These are phyloP conservation scores for Zymoseptoria pseudotritici DNA, from an alignment of 2,329 filamentous ascomycete genomes.

Conservation along the genomic window DNA sequence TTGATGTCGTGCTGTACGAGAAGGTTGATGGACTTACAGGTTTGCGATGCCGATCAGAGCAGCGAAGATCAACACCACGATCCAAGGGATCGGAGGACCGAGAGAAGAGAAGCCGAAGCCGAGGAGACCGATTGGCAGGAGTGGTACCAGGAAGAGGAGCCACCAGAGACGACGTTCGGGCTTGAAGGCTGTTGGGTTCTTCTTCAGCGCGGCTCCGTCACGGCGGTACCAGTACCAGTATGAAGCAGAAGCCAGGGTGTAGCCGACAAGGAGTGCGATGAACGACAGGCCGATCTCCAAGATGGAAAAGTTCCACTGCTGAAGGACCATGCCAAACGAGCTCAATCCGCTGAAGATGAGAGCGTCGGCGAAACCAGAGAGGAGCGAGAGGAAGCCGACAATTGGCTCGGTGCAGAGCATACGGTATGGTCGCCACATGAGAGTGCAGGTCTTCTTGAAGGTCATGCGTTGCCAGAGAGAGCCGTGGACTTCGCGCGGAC, in stretches of 20 bases:
- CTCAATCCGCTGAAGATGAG: conserved; percentile 74
- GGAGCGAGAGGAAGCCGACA: conserved; percentile 60
- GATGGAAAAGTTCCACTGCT: conserved; percentile 52
- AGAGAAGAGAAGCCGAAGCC: conserved; percentile 63
- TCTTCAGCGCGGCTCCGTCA: conserved; percentile 43
- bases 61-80: conserved; percentile 58
- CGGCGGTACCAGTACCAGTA: conserved; percentile 38
- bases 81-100: conserved; percentile 53
- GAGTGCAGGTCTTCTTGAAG: conserved; percentile 36
- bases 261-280: conserved; percentile 53
- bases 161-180: conserved; percentile 61
- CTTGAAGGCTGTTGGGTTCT: conserved; percentile 43
- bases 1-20: conserved; percentile 47
- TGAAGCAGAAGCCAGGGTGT: conserved; percentile 53
- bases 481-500: conserved; percentile 60
- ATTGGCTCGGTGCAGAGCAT: conserved; percentile 72
- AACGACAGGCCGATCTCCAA: conserved; percentile 54
- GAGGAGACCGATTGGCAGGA: conserved; percentile 59
- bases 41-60: conserved; percentile 65
- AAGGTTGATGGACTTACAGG: conserved; percentile 29
- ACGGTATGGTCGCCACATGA: conserved; percentile 59
- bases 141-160: conserved; percentile 54
- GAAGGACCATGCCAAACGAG: conserved; percentile 60
- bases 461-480: conserved; percentile 25
- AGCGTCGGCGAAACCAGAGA: conserved; percentile 65